Base-by-base conservation (phyloP, 208 protist species). In the Leishmania guyanensis region DNA sequence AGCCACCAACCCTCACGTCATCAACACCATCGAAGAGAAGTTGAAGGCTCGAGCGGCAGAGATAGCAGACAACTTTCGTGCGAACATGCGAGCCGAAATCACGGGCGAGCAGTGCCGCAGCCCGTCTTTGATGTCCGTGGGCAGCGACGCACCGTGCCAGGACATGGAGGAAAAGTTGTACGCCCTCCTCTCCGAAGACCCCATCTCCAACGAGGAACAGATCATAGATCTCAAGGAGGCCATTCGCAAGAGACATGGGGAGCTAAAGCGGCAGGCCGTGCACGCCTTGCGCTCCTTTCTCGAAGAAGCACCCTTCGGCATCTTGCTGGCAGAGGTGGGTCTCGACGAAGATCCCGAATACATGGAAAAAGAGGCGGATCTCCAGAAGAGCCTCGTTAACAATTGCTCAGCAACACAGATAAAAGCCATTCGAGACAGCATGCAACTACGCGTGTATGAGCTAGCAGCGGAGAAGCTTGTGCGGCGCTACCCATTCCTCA, bases 131-230 rank as follows among this genome's bases (percentile, higher is more conserved):
- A 79, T 88, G 66, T 85, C 84, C 22, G 43, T 85, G 22, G 60
- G 85, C 68, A 89, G 78, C 46, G 90, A 95, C 54, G 75, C 80
- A 12, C 78, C 80, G 2, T 95, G 89, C 51, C 77, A 76, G 39
- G 87, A 89, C 33, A 79, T 95, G 83, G 92, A 94, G 72, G 75
- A 80, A 2, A 89, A 96, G 84, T 79, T 88, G 16, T 80, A 84
- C 50, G 33, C 43, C 0, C 84, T 91, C 26, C 66, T 90, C 73
- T 68, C 82, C 39, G 88, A 93, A 48, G 86, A 92, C 77, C 81
- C 80, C 16, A 54, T 58, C 22, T 72, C 69, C 51, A 84, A 90
- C 51, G 74, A 71, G 74, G 51, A 84, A 0, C 83, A 88, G 69
- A 90, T 93, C 36, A 26, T 8, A 2, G 91, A 92, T 51, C 29